Conservation (phyloP, 192 early-diverging fungal species). For the Coemansia pectinata region DNA sequence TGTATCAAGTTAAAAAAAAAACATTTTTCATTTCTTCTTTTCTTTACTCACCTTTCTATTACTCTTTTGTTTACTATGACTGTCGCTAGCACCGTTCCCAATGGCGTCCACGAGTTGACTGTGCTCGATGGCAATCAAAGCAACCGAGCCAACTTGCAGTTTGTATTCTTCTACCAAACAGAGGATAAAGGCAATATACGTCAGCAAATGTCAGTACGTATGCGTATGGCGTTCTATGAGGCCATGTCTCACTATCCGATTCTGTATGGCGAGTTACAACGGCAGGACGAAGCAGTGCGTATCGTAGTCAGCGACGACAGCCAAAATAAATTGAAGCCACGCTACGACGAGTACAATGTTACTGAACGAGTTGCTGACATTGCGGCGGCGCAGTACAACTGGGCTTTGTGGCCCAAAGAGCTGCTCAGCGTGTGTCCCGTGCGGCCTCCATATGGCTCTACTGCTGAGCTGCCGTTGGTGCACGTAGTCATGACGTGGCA, state of each 20-base stretch:
- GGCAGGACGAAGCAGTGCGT: not conserved
- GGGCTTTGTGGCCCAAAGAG: slow-evolving; percentile 26
- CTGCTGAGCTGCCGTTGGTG: slow-evolving; percentile 16
- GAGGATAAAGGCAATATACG: not conserved
- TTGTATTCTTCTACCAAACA: slow-evolving; percentile 37
- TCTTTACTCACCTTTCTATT: not conserved
- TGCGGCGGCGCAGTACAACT: slow-evolving; percentile 17
- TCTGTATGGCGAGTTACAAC: slow-evolving; percentile 20
- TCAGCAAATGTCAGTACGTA: not conserved
- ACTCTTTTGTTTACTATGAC: not conserved
- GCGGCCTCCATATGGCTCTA: not conserved
- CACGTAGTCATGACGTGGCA: slow-evolving; percentile 39
- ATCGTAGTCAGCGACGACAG: slow-evolving; percentile 12
- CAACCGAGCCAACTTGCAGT: slow-evolving; percentile 42
- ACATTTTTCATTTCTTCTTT: not conserved
- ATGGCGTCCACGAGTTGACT: slow-evolving; percentile 30
- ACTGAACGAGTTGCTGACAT: slow-evolving; percentile 13
- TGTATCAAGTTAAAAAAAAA: not conserved
- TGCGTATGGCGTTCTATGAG: slow-evolving; percentile 25
- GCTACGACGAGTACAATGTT: slow-evolving; percentile 26
- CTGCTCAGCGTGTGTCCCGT: slow-evolving; percentile 24
- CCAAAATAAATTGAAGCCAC: not conserved
- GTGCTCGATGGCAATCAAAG: slow-evolving; percentile 30
- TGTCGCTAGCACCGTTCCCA: not conserved
- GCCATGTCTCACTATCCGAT: slow-evolving; percentile 38